Percentiles rank a stretch among this genome's conserved stretches.
phyloP scores from a whole-genome alignment of 2,329 filamentous ascomycete genomes.

The Helotiales sp. region DNA sequence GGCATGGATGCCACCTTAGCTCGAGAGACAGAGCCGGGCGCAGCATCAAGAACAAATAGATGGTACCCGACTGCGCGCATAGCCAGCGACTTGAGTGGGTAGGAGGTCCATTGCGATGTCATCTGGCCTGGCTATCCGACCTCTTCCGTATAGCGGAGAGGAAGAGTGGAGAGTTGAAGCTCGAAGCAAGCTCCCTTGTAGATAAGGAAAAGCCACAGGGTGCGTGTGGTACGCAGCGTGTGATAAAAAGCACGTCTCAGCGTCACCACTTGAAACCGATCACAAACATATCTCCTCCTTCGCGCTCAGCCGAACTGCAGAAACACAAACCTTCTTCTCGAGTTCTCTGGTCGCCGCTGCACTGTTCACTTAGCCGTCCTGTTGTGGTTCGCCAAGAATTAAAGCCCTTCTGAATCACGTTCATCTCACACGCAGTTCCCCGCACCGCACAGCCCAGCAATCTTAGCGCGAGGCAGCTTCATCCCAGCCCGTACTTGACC shows the following conservation, averaged over 20 bases:
- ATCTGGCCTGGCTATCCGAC: not conserved
- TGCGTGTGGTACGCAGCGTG: not conserved
- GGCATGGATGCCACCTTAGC: not conserved
- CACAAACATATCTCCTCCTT: not conserved
- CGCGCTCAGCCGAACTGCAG: not conserved
- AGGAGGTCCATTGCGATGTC: not conserved
- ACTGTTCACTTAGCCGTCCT: not conserved
- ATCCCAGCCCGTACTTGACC: not conserved
- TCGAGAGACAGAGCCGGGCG: not conserved
- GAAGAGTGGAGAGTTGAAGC: not conserved
- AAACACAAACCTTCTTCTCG: not conserved
- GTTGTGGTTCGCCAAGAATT: not conserved
- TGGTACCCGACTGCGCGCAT: not conserved
- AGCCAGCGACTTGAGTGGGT: not conserved
- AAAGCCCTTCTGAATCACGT: not conserved
- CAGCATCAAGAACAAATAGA: not conserved
- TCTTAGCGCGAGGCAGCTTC: constrained; percentile 3
- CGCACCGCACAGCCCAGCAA: not conserved
- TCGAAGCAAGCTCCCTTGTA: not conserved
- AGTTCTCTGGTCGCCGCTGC: too few relatives aligned
- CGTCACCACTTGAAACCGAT: constrained; percentile 8
- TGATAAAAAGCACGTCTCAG: constrained; percentile 15
- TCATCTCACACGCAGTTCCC: not conserved
- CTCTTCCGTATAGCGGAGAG: not conserved
- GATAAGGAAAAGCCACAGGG: not conserved